Evolutionary conservation across 352 stramenopile genomes (phyloP), one percentile per base, ranked within the genome.

Genomic region (Pythium grandisporangium): DNA sequence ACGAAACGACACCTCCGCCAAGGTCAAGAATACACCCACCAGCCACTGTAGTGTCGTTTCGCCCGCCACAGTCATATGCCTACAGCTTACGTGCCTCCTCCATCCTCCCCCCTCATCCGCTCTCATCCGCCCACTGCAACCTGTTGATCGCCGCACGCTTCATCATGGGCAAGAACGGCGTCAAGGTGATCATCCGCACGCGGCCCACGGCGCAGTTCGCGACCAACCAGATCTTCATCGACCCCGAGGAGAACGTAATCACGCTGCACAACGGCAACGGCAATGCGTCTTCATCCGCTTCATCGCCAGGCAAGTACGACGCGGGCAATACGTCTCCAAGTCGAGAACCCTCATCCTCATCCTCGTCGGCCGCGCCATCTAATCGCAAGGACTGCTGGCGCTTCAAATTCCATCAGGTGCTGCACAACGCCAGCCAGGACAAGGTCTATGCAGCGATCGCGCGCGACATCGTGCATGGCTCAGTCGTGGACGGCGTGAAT

Each of bases 361-460:
- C 49, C 22, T 37, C 55, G 2, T n/a, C 38, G 4, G 54, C 47
- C 6, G 55, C 45, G 1, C 78, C 74, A 10, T 85, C 68, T 1
- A 91, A 91, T 58, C 71, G 70, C 30, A 88, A 88, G 40, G 74
- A 85, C 45, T 85, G 66, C 36, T 91, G 74, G 74, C 77, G 78
- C 32, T 96, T 96, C 57, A 87, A 93, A 51, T 96, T 93, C 51
- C 81, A 96, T 47, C 85, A 96, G 48, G 74, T 96, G 45, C 70
- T 96, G 40, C 85, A 96, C 67, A 95, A 97, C 56, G 84, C 74
- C 12, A 70, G 66, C 12, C 85, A 97, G 55, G 80, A 94, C 48
- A 84, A 84, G 26, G 84, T 96, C 12, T 96, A 97, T 55, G 79
- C 95, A 30, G 73, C 79, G 20, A 87, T 95, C 36, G 83, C 82